These are phyloP conservation scores for Plectosphaerella cucumerina DNA, from an alignment of 2,329 filamentous ascomycete species.

Conservation along the genomic window DNA sequence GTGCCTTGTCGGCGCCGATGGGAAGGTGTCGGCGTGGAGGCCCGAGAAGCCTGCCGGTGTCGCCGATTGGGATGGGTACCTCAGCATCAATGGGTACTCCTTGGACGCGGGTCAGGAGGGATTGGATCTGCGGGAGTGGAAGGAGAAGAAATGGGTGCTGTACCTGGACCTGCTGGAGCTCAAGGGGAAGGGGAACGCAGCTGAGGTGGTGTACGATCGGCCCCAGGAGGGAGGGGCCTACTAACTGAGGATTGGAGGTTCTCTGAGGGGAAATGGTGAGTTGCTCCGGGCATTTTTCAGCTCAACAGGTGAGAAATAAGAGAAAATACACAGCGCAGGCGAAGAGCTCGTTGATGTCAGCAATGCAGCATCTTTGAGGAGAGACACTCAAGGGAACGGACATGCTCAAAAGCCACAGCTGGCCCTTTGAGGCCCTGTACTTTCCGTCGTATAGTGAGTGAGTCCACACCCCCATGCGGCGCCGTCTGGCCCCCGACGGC, in stretches of 20 bases:
- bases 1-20: not conserved
- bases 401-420: too few relatives aligned
- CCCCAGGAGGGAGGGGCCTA: slow-evolving; percentile 12
- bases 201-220: slow-evolving; percentile 5
- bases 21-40: slow-evolving; percentile 21
- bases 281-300: too few relatives aligned
- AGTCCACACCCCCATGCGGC: too few relatives aligned
- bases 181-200: not conserved
- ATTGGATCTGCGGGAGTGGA: slow-evolving; percentile 30
- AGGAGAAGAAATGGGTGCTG: slow-evolving; percentile 25
- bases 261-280: too few relatives aligned
- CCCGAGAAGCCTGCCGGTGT: slow-evolving; percentile 20
- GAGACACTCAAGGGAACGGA: too few relatives aligned
- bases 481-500: too few relatives aligned
- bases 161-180: slow-evolving; percentile 16
- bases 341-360: too few relatives aligned
- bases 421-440: too few relatives aligned
- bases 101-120: slow-evolving; percentile 31
- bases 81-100: slow-evolving; percentile 32
- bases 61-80: slow-evolving; percentile 20
- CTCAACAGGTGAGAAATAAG: too few relatives aligned
- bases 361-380: too few relatives aligned
- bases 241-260: not conserved
- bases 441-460: too few relatives aligned
- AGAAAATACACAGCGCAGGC: too few relatives aligned